phyloP scores from a whole-genome alignment of 2,329 filamentous ascomycete species.

The Trichoderma lentiforme region DNA sequence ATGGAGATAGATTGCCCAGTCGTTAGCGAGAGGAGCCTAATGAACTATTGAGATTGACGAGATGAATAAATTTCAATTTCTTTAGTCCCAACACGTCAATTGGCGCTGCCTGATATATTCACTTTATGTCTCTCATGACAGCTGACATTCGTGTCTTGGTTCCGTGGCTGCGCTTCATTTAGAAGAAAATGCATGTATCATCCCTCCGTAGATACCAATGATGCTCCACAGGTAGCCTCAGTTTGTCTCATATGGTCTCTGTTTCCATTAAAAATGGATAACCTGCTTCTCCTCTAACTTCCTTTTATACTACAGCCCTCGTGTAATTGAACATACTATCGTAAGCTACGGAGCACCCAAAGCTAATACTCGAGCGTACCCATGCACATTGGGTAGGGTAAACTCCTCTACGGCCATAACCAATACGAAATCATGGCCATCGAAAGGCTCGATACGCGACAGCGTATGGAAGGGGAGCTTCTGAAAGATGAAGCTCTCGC shows the following conservation, averaged over 20 bases:
- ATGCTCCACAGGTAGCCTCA: not conserved
- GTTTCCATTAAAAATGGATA: not conserved
- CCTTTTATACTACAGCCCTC: not conserved
- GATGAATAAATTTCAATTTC: not conserved
- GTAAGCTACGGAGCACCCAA: not conserved
- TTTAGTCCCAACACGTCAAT: not conserved
- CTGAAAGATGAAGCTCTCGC: not conserved
- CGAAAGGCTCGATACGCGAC: not conserved
- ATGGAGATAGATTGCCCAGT: too few species aligned
- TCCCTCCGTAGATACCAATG: not conserved
- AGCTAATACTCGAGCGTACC: not conserved
- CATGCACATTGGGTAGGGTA: not conserved
- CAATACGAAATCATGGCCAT: not conserved
- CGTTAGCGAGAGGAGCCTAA: not conserved
- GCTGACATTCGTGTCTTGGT: not conserved
- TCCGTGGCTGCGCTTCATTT: not conserved
- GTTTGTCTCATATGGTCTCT: not conserved
- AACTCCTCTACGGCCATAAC: not conserved
- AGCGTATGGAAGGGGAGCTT: not conserved
- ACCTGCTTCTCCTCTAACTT: not conserved
- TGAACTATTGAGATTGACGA: not conserved
- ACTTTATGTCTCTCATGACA: not conserved
- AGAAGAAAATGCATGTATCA: not conserved
- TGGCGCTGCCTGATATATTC: not conserved
- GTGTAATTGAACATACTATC: not conserved